These are phyloP conservation scores for Juglanconis juglandina DNA, from an alignment of 2,329 filamentous ascomycete species.

Conservation along the genomic window DNA sequence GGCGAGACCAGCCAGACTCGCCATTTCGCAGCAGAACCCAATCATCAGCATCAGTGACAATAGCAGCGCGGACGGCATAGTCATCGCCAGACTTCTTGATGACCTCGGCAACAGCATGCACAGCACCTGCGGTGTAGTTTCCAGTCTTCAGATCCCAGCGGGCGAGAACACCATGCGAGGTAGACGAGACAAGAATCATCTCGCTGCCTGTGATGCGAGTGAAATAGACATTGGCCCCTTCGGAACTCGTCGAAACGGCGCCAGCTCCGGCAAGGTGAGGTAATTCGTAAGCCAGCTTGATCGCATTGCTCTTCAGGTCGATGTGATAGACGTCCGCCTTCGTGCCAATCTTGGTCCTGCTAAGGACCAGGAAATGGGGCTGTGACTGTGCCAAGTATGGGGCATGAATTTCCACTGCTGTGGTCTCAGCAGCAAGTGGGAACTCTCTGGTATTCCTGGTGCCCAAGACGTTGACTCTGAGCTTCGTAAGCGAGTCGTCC, in stretches of 20 bases:
- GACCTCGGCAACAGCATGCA: constrained; percentile 78
- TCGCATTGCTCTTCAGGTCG: constrained; percentile 63
- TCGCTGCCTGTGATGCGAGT: constrained; percentile 76
- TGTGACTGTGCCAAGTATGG: constrained; percentile 68
- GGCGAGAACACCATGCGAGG: constrained; percentile 71
- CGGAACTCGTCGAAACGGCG: constrained; percentile 74
- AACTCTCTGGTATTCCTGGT: constrained; percentile 56
- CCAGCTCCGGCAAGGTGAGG: constrained; percentile 68
- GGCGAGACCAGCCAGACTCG: constrained; percentile 72
- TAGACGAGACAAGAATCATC: constrained; percentile 69
- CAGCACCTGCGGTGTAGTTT: constrained; percentile 40
- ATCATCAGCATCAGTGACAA: constrained; percentile 65
- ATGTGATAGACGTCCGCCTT: constrained; percentile 86
- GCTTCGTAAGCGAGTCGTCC: constrained; percentile 56
- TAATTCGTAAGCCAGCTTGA: constrained; percentile 77
- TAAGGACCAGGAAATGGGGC: constrained; percentile 83
- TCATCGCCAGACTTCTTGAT: constrained; percentile 64
- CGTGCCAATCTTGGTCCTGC: constrained; percentile 64
- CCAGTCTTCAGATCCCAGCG: constrained; percentile 62
- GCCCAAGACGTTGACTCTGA: constrained; percentile 70
- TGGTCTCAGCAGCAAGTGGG: constrained; percentile 43
- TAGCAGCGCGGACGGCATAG: constrained; percentile 75
- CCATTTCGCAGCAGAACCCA: constrained; percentile 86
- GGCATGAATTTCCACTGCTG: constrained; percentile 65
- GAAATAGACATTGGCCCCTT: constrained; percentile 82